Conservation (phyloP, 2,329 filamentous ascomycete genomes). For the Fusarium humuli region DNA sequence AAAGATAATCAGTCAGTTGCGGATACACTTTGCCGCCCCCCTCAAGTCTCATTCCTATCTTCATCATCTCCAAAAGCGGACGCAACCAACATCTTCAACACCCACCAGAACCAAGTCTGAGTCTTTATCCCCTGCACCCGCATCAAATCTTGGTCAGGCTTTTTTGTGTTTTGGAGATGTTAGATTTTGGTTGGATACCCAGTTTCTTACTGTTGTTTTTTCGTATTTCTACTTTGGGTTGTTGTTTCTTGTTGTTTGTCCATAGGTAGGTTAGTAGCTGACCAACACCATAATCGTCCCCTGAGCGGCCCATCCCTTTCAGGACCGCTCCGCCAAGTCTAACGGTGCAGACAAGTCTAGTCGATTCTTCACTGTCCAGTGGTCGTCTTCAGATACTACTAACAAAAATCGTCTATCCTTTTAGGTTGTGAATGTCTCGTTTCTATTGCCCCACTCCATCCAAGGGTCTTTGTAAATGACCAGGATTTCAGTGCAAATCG, state of each 20-base stretch:
- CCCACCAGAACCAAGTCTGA: slow-evolving; percentile 23
- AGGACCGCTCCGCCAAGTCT: slow-evolving; percentile 36
- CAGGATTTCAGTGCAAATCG: slow-evolving; percentile 42
- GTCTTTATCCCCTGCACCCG: slow-evolving; percentile 34
- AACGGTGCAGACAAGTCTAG: slow-evolving; percentile 28
- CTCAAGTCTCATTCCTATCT: slow-evolving; percentile 20
- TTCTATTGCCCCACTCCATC: slow-evolving; percentile 32
- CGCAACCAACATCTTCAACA: slow-evolving; percentile 14
- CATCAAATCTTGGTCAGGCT: slow-evolving; percentile 42
- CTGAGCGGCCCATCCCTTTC: slow-evolving; percentile 42
- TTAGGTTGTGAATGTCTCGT: not conserved
- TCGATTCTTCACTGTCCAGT: slow-evolving; percentile 10
- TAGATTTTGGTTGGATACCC: slow-evolving; percentile 15
- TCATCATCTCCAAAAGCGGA: slow-evolving; percentile 22
- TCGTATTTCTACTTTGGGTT: slow-evolving; percentile 18
- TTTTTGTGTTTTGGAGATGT: slow-evolving; percentile 20
- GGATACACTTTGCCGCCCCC: slow-evolving; percentile 20
- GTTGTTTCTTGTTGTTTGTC: slow-evolving; percentile 30
- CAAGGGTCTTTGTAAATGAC: slow-evolving; percentile 32
- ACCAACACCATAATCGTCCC: slow-evolving; percentile 9
- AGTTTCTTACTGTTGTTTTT: slow-evolving; percentile 1
- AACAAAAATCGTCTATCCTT: not conserved
- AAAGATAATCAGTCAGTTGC: slow-evolving; percentile 34
- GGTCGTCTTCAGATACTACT: not conserved
- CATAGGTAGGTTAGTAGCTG: not conserved